phyloP scores from a whole-genome alignment of 2,329 filamentous ascomycete species.

The Exophiala lecanii-corni region DNA sequence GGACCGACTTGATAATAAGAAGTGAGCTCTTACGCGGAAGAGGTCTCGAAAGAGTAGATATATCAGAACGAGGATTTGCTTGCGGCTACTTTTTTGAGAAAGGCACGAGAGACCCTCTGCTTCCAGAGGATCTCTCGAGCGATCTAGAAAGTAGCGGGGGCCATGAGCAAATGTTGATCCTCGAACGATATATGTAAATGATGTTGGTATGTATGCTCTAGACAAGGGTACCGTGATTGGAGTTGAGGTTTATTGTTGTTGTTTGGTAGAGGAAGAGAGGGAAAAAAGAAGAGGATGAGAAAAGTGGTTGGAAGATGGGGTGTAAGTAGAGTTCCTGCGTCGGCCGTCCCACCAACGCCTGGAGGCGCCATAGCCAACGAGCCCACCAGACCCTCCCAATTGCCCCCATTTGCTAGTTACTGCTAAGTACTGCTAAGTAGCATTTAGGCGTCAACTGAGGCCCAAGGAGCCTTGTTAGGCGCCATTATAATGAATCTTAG shows the following conservation, averaged over 20 bases:
- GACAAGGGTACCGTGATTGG: conserved; percentile 1
- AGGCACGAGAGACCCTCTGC: conserved; percentile 18
- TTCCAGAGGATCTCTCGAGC: conserved; percentile 56
- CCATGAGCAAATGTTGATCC: conserved; percentile 60
- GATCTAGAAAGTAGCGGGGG: conserved; percentile 88
- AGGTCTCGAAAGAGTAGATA: conserved; percentile 49
- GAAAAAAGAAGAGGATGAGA: conserved; percentile 24
- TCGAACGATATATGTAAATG: conserved; percentile 63
- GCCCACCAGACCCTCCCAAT: too few relatives aligned
- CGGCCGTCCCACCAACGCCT: conserved; percentile 4
- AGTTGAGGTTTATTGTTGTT: conserved; percentile 9
- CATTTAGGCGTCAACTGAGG: too few relatives aligned
- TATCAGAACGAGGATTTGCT: conserved; percentile 35
- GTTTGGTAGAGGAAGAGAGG: conserved; percentile 23
- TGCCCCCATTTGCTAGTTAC: too few relatives aligned
- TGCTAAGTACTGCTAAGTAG: too few relatives aligned
- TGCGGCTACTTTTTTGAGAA: conserved; percentile 26
- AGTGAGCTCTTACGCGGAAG: conserved; percentile 30
- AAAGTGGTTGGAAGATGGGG: conserved; percentile 14
- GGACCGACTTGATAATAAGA: conserved; percentile 37
- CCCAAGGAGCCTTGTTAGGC: too few relatives aligned
- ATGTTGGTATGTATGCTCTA: conserved; percentile 10
- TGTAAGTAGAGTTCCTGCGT: conserved; percentile 8
- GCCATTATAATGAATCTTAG: too few relatives aligned
- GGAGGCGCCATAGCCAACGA: too few relatives aligned